These are phyloP conservation scores for Pistacia integerrima DNA, from an alignment of 345 rosid genomes.

Conservation along the genomic window DNA sequence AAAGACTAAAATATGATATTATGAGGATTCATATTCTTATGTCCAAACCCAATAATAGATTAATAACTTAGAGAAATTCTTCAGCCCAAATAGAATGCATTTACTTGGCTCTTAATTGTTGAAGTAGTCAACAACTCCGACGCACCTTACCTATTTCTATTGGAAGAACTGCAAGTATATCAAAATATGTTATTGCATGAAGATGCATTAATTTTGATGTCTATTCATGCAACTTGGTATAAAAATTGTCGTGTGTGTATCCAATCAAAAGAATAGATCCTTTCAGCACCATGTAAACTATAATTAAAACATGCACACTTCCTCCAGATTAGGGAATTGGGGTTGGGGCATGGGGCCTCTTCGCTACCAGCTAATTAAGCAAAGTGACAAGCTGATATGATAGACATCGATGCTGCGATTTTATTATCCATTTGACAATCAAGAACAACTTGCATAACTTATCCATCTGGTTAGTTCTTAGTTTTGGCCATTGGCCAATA, in stretches of 20 bases:
- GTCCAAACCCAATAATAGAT: too few relatives aligned
- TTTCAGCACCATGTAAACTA: background rate
- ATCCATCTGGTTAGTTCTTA: background rate
- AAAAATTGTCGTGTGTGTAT: background rate
- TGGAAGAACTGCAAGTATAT: too few relatives aligned
- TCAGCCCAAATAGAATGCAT: too few relatives aligned
- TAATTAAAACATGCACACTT: background rate
- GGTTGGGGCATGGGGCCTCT: background rate
- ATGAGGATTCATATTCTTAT: too few relatives aligned
- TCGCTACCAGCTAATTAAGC: background rate
- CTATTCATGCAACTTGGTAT: constrained; percentile 26
- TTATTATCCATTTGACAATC: background rate
- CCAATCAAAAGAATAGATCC: background rate
- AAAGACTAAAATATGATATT: too few relatives aligned
- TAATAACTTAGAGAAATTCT: too few relatives aligned
- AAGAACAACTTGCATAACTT: constrained; percentile 14
- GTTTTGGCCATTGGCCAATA: background rate
- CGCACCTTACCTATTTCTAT: too few relatives aligned
- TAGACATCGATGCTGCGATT: too few relatives aligned
- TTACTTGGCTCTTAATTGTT: too few relatives aligned
- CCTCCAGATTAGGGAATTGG: background rate
- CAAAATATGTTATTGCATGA: background rate
- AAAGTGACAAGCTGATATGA: background rate
- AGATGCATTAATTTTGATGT: background rate
- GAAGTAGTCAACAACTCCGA: too few relatives aligned